Conservation (phyloP, 768 basidiomycete species). For the Trametes elegans region DNA sequence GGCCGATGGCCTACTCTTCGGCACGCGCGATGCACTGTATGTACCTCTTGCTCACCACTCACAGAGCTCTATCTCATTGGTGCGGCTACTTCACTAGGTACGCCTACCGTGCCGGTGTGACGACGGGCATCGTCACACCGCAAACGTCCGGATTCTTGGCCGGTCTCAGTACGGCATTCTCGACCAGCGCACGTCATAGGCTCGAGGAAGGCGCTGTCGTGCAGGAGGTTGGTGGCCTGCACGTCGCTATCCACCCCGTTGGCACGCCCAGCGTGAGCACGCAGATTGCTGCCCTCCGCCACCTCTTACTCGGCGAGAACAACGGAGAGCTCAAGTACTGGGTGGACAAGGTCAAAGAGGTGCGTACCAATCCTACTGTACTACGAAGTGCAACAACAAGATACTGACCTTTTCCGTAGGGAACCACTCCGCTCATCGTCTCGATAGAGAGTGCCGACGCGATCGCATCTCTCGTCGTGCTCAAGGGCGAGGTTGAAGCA, state of each 20-base stretch:
- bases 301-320: conserved; percentile 47
- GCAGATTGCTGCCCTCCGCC: conserved; percentile 68
- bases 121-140: conserved; percentile 44
- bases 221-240: conserved; percentile 35
- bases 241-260: conserved; percentile 43
- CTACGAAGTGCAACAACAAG: neutral
- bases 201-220: conserved; percentile 41
- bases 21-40: conserved; percentile 56
- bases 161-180: conserved; percentile 40
- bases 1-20: conserved; percentile 71
- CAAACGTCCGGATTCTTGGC: conserved; percentile 35
- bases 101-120: conserved; percentile 45
- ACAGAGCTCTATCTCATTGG: neutral
- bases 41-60: conserved; percentile 4
- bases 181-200: conserved; percentile 35
- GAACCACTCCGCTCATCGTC: conserved; percentile 54
- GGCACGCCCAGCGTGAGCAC: conserved; percentile 64
- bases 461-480: conserved; percentile 60
- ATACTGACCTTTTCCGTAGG: neutral
- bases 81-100: conserved; percentile 41
- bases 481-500: conserved; percentile 62
- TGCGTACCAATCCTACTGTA: conserved; percentile 22
- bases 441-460: conserved; percentile 64
- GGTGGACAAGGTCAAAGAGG: conserved; percentile 47
- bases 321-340: conserved; percentile 40